Evolutionary conservation across 768 basidiomycete species (phyloP), one percentile per base, ranked within the genome.

Genomic region (Tricholoma hemisulphureum): DNA sequence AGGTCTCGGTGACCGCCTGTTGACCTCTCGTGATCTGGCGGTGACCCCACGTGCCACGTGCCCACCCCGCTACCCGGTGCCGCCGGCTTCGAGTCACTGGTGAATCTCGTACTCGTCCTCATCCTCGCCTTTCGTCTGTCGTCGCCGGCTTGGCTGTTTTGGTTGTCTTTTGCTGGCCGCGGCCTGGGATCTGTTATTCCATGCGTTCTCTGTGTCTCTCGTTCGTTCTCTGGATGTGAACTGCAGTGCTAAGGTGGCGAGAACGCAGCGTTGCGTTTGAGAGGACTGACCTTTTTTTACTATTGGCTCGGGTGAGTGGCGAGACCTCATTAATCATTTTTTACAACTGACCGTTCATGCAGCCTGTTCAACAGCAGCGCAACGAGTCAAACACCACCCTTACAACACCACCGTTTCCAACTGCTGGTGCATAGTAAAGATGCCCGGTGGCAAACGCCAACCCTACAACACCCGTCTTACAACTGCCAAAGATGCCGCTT

Each of bases 391-490:
- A n/a, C n/a, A n/a, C n/a, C n/a, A n/a, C n/a, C n/a, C n/a, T n/a
- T n/a, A n/a, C n/a, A n/a, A n/a, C n/a, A n/a, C n/a, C n/a, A n/a
- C n/a, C n/a, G n/a, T n/a, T n/a, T n/a, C n/a, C n/a, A n/a, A n/a
- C n/a, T n/a, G n/a, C n/a, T n/a, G n/a, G n/a, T n/a, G n/a, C n/a
- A n/a, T n/a, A n/a, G n/a, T n/a, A n/a, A n/a, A n/a, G n/a, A n/a
- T n/a, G n/a, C n/a, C n/a, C n/a, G n/a, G n/a, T n/a, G n/a, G 97
- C 81, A 99, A 97, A 80, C 93, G 96, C 74, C 88, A 89, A 66
- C 87, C 94, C 23, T 97, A 99, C 85, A 98, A 97, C 87, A 98
- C n/a, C n/a, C n/a, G n/a, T n/a, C n/a, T n/a, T n/a, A n/a, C n/a
- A n/a, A n/a, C n/a, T n/a, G n/a, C n/a, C n/a, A n/a, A n/a, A n/a